Conservation (phyloP, 805 yeast species). For the Kodamaea restingae region DNA sequence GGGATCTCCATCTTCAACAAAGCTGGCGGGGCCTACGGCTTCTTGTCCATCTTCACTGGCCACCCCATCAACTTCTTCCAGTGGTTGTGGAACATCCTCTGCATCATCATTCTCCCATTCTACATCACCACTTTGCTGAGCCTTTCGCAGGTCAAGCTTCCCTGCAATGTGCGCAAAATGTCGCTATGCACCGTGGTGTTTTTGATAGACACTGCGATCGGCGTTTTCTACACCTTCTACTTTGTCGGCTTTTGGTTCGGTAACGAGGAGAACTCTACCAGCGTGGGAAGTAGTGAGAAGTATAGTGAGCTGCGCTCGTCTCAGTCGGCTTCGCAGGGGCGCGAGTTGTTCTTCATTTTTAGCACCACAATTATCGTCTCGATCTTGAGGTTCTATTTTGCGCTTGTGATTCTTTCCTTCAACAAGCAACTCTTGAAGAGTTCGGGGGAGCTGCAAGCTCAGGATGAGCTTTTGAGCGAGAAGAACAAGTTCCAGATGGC, state of each 20-base stretch:
- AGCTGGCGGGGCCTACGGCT: conserved; percentile 84
- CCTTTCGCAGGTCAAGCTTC: conserved; percentile 23
- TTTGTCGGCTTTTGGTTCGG: conserved; percentile 76
- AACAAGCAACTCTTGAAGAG: conserved; percentile 50
- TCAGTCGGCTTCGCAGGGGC: conserved; percentile 60
- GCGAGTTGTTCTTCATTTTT: conserved; percentile 55
- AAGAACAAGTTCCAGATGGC: conserved; percentile 6
- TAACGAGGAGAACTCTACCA: conserved; percentile 31
- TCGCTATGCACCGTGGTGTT: conserved; percentile 64
- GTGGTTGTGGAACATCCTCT: conserved; percentile 71
- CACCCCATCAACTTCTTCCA: conserved; percentile 81
- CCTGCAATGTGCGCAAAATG: conserved; percentile 55
- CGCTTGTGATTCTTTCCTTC: conserved; percentile 55
- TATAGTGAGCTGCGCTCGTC: conserved; percentile 23
- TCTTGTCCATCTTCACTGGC: conserved; percentile 81
- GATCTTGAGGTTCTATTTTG: conserved; percentile 54
- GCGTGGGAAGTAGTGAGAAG: conserved; percentile 19
- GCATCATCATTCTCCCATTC: conserved; percentile 59
- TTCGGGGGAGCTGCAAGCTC: conserved; percentile 17
- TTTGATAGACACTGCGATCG: conserved; percentile 61
- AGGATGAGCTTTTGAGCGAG: conserved; percentile 1
- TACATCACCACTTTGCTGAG: conserved; percentile 55
- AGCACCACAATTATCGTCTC: conserved; percentile 47
- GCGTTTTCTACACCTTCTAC: conserved; percentile 65
- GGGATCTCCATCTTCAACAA: conserved; percentile 79